Evolutionary conservation across 1,284 basidiomycete genomes (phyloP), one percentile per base, ranked within the genome.

Genomic region (Rhodotorula sp.): DNA sequence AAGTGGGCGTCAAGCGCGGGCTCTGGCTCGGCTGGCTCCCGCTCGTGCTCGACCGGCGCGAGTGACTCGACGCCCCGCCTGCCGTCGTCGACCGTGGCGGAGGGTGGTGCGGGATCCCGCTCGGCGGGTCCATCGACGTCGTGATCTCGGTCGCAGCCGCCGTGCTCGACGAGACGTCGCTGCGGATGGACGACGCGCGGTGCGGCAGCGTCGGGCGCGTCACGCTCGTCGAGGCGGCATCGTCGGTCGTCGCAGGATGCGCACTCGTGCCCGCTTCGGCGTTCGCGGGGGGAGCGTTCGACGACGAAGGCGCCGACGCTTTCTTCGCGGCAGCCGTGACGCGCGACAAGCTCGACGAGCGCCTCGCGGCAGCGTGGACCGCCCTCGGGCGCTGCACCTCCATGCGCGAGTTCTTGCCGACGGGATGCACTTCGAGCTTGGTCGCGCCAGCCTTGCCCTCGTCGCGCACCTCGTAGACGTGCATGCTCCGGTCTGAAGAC

Each of bases 361-460:
- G 23, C n/a, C 59, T 3, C 17, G 55, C 14, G 1, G 46, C 25
- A 34, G 34, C 23, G 60, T 23, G 2, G 88, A 87, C 3, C 88
- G 89, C 44, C 89, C 17, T 21, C 34, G 55, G 21, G 21, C 27
- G 27, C 42, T 86, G 84, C 42, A 89, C 86, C 19, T 86, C 81
- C 84, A 92, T 88, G 66, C 88, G 87, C 12, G 88, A 85, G 80
- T 92, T 93, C 82, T 89, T 90, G 56, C 91, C 91, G 9, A 93
- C 86, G 3, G 91, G 88, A 78, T 95, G 92, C 4, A 96, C 88
- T 79, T 93, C 91, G 85, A 97, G 92, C 16, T 71, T 72, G 13
- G 61, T 62, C 2, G 65, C 49, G 4, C 52, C 55, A 16, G 57
- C 53, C 16, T 27, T 59, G 45, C 57, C 57, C 54, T 69, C 64